phyloP scores from a whole-genome alignment of 345 rosid genomes.

The Melaleuca quinquenervia region DNA sequence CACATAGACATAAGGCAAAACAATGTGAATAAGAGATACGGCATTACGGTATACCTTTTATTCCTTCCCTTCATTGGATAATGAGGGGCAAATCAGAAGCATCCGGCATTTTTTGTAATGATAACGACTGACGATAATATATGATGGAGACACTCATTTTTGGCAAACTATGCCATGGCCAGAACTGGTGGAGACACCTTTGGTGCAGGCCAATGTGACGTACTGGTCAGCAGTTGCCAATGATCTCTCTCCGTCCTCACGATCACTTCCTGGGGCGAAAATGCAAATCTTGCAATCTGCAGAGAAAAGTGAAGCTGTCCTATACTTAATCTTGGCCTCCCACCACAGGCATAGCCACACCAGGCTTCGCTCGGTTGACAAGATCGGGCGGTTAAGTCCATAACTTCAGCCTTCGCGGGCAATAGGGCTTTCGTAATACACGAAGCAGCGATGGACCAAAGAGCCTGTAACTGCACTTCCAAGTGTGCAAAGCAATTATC shows the following conservation, averaged over 20 bases:
- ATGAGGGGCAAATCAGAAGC: background rate
- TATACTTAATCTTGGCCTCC: slow-evolving; percentile 2
- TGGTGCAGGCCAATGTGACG: slow-evolving; percentile 8
- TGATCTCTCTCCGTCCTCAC: background rate
- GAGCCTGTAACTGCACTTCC: slow-evolving; percentile 6
- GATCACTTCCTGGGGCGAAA: background rate
- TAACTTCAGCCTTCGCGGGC: slow-evolving; percentile 2
- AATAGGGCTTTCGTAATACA: too few species aligned
- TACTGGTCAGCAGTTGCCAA: background rate
- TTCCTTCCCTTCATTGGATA: background rate
- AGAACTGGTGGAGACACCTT: slow-evolving; percentile 2
- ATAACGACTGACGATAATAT: background rate
- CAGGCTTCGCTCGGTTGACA: slow-evolving; percentile 1
- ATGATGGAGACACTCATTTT: background rate
- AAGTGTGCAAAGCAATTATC: slow-evolving; percentile 7
- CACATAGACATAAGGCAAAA: background rate
- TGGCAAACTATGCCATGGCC: slow-evolving; percentile 18
- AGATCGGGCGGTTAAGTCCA: background rate
- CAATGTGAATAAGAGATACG: background rate
- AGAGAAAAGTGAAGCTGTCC: slow-evolving; percentile 2
- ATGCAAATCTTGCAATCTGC: background rate
- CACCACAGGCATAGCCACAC: slow-evolving; percentile 1
- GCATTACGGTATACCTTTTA: background rate
- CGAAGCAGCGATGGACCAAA: background rate
- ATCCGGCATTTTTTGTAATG: background rate